These are phyloP conservation scores for Fusarium succisae DNA, from an alignment of 2,329 filamentous ascomycete genomes.

Conservation along the genomic window DNA sequence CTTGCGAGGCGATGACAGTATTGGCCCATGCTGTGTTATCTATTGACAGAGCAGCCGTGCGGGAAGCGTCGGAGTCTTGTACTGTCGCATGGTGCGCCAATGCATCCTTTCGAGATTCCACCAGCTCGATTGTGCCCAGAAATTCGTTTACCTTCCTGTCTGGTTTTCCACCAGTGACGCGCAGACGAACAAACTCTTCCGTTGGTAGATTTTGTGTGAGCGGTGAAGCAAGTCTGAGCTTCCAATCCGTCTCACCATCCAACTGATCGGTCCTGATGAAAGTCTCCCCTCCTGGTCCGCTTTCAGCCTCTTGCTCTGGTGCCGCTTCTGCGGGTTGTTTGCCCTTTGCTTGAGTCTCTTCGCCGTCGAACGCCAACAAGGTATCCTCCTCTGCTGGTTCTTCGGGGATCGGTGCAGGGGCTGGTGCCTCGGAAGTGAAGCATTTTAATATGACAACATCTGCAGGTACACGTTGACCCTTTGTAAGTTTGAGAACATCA, in stretches of 20 bases:
- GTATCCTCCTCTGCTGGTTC: constrained; percentile 51
- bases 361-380: constrained; percentile 54
- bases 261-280: constrained; percentile 98
- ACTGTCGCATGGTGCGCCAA: constrained; percentile 54
- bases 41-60: constrained; percentile 81
- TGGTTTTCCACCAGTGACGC: constrained; percentile 86
- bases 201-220: constrained; percentile 82
- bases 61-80: constrained; percentile 50
- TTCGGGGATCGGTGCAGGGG: constrained; percentile 44
- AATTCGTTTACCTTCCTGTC: constrained; percentile 97
- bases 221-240: constrained; percentile 86
- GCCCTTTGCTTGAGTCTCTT: constrained; percentile 46
- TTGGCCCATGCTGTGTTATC: constrained; percentile 99
- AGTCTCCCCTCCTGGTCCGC: constrained; percentile 77
- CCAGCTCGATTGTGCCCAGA: constrained; percentile 83
- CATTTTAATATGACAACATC: constrained; percentile 95
- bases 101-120: constrained; percentile 62
- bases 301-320: constrained; percentile 43
- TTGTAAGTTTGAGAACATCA: constrained; percentile 91
- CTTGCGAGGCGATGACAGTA: constrained; percentile 94
- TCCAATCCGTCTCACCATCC: constrained; percentile 99
- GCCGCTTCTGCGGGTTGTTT: constrained; percentile 47
- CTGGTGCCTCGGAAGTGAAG: constrained; percentile 64
- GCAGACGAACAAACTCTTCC: constrained; percentile 74
- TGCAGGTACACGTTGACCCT: constrained; percentile 92